Conservation (phyloP, 1,284 basidiomycete genomes). For the Ganoderma meredithae region DNA sequence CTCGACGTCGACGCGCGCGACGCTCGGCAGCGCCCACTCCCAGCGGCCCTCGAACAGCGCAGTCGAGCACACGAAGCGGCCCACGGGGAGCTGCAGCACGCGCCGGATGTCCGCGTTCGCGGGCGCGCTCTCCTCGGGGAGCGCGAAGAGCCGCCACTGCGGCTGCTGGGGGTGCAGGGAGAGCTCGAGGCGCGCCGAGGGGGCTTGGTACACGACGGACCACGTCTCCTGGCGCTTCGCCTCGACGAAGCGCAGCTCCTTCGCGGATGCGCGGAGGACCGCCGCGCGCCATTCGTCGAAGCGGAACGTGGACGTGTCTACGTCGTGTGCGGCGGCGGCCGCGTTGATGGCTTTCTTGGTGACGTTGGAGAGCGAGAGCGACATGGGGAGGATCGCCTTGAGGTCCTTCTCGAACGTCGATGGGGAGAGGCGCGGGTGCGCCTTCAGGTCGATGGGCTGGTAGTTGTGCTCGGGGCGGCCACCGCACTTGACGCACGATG, state of each 20-base stretch:
- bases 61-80: conserved; percentile 69
- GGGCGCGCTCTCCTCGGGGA: conserved; percentile 71
- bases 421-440: conserved; percentile 68
- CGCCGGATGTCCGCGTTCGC: conserved; percentile 84
- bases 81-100: conserved; percentile 78
- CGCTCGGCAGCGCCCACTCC: conserved; percentile 83
- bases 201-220: conserved; percentile 83
- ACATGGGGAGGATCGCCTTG: conserved; percentile 90
- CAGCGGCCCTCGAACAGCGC: conserved; percentile 77
- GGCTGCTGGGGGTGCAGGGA: conserved; percentile 78
- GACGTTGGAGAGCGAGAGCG: conserved; percentile 68
- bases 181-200: conserved; percentile 78
- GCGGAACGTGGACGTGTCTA: conserved; percentile 54
- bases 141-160: conserved; percentile 88
- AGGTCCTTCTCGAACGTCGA: conserved; percentile 77
- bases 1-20: conserved; percentile 60
- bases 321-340: conserved; percentile 53
- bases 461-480: conserved; percentile 91
- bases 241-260: conserved; percentile 86
- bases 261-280: conserved; percentile 65
- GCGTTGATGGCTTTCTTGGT: conserved; percentile 59
- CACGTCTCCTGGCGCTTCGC: conserved; percentile 90
- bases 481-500: conserved; percentile 87
- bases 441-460: conserved; percentile 55
- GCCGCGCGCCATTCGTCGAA: conserved; percentile 79